These are phyloP conservation scores for Solanum appendiculatum DNA, from an alignment of 257 asterid species.

Conservation along the genomic window DNA sequence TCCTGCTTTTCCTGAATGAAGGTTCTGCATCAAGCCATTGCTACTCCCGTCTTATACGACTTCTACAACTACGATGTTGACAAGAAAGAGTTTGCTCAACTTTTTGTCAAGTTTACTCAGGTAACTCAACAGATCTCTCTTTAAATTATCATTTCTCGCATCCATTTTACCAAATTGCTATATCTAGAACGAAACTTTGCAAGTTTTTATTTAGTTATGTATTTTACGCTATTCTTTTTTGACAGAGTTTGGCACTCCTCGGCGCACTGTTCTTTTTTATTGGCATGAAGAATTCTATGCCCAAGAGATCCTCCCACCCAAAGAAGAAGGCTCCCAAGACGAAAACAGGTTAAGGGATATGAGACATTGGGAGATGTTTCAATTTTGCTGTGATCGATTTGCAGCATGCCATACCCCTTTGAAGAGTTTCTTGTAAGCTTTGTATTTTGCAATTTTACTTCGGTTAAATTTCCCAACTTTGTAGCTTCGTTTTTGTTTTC, in stretches of 20 bases:
- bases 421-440: background rate
- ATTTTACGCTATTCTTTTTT: background rate
- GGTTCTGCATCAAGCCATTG: slow-evolving; percentile 70
- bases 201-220: background rate
- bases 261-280: slow-evolving; percentile 81
- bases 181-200: background rate
- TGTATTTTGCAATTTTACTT: background rate
- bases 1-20: slow-evolving; percentile 8
- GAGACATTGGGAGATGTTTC: slow-evolving; percentile 2
- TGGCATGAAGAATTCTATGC: slow-evolving; percentile 85
- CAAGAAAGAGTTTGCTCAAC: slow-evolving; percentile 58
- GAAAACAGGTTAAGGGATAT: slow-evolving; percentile 32
- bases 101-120: slow-evolving; percentile 71
- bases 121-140: slow-evolving; percentile 10
- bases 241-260: slow-evolving; percentile 62
- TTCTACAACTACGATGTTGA: slow-evolving; percentile 85
- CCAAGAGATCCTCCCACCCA: slow-evolving; percentile 44
- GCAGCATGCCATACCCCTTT: background rate
- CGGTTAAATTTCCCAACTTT: background rate
- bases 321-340: slow-evolving; percentile 71
- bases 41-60: slow-evolving; percentile 70
- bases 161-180: background rate
- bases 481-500: background rate
- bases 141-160: background rate
- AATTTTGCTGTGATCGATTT: background rate